phyloP scores from a whole-genome alignment of 305 asterid genomes.

The Andrographis paniculata region DNA sequence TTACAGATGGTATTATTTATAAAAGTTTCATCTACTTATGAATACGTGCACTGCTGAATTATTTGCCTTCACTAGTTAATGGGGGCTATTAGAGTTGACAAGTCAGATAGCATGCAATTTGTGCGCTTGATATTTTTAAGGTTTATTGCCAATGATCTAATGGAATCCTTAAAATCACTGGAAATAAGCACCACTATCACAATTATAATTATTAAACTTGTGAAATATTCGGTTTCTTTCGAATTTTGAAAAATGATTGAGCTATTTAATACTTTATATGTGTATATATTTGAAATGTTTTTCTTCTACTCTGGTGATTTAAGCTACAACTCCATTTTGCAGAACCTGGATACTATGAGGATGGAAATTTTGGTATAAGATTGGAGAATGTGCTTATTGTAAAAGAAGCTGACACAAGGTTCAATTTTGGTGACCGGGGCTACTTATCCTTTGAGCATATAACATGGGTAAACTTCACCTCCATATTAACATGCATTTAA shows the following conservation, averaged over 20 bases:
- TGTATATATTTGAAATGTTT: background rate
- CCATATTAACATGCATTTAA: background rate
- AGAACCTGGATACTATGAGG: constrained; percentile 99
- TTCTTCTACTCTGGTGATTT: constrained; percentile 14
- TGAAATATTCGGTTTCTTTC: too few relatives aligned
- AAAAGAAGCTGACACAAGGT: constrained; percentile 78
- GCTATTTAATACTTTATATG: too few relatives aligned
- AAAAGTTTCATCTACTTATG: background rate
- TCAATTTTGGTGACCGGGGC: constrained; percentile 81
- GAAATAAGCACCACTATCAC: too few relatives aligned
- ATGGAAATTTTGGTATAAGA: constrained; percentile 90
- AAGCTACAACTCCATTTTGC: constrained; percentile 20
- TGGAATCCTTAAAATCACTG: too few relatives aligned
- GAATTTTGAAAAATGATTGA: too few relatives aligned
- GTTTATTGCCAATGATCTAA: too few relatives aligned
- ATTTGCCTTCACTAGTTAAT: too few relatives aligned
- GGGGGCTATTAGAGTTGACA: too few relatives aligned
- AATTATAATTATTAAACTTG: too few relatives aligned
- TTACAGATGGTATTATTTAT: constrained; percentile 61
- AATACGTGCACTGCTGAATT: too few relatives aligned
- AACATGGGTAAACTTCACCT: constrained; percentile 65
- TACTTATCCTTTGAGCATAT: constrained; percentile 82
- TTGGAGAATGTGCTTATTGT: constrained; percentile 88
- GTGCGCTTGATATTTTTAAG: too few relatives aligned
- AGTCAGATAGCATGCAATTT: too few relatives aligned